A percentile compares a stretch with the other conserved stretches of the same genome.
phyloP scores from a whole-genome alignment of 2,329 filamentous ascomycete genomes.

The Aureobasidium sp. region DNA sequence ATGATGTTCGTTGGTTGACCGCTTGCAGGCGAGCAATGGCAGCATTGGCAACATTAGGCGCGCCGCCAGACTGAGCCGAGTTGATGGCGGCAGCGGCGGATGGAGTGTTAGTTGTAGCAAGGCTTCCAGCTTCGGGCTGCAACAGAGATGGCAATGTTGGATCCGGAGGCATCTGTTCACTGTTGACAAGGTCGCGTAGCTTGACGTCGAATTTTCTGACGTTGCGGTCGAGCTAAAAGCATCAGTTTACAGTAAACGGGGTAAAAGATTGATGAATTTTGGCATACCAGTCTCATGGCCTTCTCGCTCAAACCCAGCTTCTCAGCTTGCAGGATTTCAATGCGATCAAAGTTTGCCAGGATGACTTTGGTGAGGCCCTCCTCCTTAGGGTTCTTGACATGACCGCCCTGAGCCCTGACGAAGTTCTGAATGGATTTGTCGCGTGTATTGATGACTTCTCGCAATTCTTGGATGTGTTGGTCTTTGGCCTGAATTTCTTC shows the following conservation, averaged over 20 bases:
- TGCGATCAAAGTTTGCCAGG: slow-evolving; percentile 58
- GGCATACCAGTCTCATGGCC: slow-evolving; percentile 51
- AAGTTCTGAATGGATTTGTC: slow-evolving; percentile 73
- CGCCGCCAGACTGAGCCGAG: slow-evolving; percentile 38
- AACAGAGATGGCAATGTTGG: slow-evolving; percentile 54
- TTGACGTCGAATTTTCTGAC: slow-evolving; percentile 57
- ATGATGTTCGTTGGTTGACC: slow-evolving; percentile 7
- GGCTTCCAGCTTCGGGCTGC: slow-evolving; percentile 40
- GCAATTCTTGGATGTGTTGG: slow-evolving; percentile 60
- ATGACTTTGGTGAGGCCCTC: slow-evolving; percentile 60
- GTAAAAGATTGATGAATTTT: no score
- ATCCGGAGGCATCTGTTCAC: slow-evolving; percentile 53
- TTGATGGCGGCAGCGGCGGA: slow-evolving; percentile 50
- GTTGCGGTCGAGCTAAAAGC: slow-evolving; percentile 48
- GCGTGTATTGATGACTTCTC: slow-evolving; percentile 61
- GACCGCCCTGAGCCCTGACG: slow-evolving; percentile 69
- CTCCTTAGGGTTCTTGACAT: slow-evolving; percentile 69
- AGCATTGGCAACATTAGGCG: slow-evolving; percentile 46
- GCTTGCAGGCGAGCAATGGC: slow-evolving; percentile 37
- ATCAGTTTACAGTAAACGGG: background rate
- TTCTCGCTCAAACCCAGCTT: slow-evolving; percentile 66
- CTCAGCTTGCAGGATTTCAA: slow-evolving; percentile 65
- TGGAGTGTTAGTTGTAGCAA: slow-evolving; percentile 41
- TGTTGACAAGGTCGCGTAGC: slow-evolving; percentile 51
- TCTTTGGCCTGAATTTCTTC: slow-evolving; percentile 80